A percentile compares a stretch with the other conserved stretches of the same genome.
These are phyloP conservation scores for Fistulinella prunicolor DNA, from an alignment of 768 basidiomycete genomes.

Conservation along the genomic window DNA sequence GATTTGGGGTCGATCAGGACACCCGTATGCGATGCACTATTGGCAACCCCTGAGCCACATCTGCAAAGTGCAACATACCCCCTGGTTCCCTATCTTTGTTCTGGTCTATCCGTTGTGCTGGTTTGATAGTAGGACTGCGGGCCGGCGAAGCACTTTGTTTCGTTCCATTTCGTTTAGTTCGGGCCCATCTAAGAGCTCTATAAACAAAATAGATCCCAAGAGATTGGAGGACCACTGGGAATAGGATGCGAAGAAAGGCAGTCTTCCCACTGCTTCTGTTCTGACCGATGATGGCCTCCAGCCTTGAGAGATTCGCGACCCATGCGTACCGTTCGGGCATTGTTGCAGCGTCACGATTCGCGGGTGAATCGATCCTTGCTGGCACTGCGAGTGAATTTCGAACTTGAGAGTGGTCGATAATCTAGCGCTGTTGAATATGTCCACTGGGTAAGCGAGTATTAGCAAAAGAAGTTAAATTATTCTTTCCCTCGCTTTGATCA, in stretches of 20 bases:
- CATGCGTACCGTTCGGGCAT: too few relatives aligned
- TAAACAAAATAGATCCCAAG: slow-evolving; percentile 17
- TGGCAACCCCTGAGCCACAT: neutral
- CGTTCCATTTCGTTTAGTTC: neutral
- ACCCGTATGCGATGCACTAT: neutral
- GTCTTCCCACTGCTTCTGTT: neutral
- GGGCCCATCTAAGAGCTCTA: slow-evolving; percentile 8
- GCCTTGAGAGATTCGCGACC: neutral
- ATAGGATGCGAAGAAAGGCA: slow-evolving; percentile 1
- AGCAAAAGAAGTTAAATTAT: too few relatives aligned
- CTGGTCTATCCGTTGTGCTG: neutral
- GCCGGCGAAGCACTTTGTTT: neutral
- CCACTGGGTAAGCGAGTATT: too few relatives aligned
- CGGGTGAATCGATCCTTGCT: too few relatives aligned
- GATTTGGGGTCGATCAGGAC: neutral
- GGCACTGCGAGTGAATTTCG: too few relatives aligned
- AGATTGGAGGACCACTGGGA: slow-evolving; percentile 14
- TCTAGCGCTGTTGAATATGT: too few relatives aligned
- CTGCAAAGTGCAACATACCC: slow-evolving; percentile 16
- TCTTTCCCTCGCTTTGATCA: too few relatives aligned
- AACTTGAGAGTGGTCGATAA: too few relatives aligned
- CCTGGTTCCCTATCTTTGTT: slow-evolving; percentile 27
- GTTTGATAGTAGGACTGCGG: neutral
- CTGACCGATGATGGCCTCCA: neutral
- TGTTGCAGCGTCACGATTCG: too few relatives aligned